A percentile compares a stretch with the other conserved stretches of the same genome.
Conservation (phyloP, 495 filamentous ascomycete species). For the Copromyces sp. region DNA sequence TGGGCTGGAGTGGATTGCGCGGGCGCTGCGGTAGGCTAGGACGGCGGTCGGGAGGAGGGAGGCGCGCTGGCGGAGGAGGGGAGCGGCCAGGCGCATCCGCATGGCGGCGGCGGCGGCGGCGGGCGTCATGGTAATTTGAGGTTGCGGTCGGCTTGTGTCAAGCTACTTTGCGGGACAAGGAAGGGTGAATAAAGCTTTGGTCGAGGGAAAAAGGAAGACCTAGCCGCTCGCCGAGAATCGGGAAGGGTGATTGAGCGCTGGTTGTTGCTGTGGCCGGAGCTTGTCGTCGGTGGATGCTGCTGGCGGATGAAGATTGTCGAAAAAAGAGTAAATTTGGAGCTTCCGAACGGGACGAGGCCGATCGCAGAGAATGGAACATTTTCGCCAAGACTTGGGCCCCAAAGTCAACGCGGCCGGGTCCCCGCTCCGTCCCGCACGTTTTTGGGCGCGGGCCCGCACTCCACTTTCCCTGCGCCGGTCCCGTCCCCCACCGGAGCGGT, state of each 20-base stretch:
- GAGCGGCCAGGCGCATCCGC: constrained; percentile 6
- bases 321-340: not conserved
- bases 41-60: not conserved
- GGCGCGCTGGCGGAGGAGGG: constrained; percentile 1
- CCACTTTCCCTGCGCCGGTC: not conserved
- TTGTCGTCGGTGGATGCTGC: not conserved
- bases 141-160: not conserved
- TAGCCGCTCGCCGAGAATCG: not conserved
- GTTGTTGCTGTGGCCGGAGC: not conserved
- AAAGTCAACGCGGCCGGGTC: not conserved
- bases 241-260: not conserved
- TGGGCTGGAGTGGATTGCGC: constrained; percentile 32
- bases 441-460: not conserved
- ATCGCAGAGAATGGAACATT: not conserved
- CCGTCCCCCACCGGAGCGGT: not conserved
- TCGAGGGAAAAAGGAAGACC: not conserved
- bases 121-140: not conserved
- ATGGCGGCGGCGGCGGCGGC: constrained; percentile 10
- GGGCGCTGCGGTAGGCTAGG: constrained; percentile 1
- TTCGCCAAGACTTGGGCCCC: not conserved
- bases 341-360: not conserved
- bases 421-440: not conserved
- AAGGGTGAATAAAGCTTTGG: not conserved
- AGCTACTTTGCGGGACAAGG: not conserved
- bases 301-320: not conserved